Base-by-base conservation (phyloP, 2,329 filamentous ascomycete genomes). In the Colletotrichum caudatum region DNA sequence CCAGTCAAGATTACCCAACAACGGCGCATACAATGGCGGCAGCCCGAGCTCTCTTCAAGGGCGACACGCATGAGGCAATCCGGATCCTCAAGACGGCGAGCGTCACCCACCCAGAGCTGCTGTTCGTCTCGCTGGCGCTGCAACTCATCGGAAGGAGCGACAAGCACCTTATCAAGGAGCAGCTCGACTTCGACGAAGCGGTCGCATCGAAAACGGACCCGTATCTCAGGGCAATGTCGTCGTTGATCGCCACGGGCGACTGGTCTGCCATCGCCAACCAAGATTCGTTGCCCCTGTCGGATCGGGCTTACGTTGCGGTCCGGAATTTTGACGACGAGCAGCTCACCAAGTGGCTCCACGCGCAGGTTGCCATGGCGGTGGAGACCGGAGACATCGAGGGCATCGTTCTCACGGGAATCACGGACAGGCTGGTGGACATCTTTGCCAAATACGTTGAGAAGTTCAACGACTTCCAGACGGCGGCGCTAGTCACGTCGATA, bases 221-320 rank as follows among this genome's bases (percentile, higher is more conserved):
- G 0, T 95, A 95, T 77, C 87, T 96, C 33, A 91, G 93, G 66
- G 93, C 93, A 7, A 92, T 96, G 59, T 93, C 94, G 33, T 90
- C 91, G 3, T 90, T 93, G 74, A 93, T 96, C 72, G 90, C 91
- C 12, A 93, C 91, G 0, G 91, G 92, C 5, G 88, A 94, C 78
- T 96, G 94, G 94, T 84, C 88, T 23, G 87, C 88, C 51, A 92
- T 96, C 51, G 91, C 92, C 50, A 88, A 91, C 74, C 93, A 94
- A 78, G 84, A 87, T 26, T 92, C 93, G 37, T 86, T 97, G 2
- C 91, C 93, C 1, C 86, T 96, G 2, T 87, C 90, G 16, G 93
- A 95, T 78, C 90, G 94, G 46, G 88, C 92, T 26, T 92, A 90
- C 67, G 88, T 95, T 37, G 94, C 93, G 1, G 84, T 95, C 41